Evolutionary conservation across 305 asterid genomes (phyloP).

Genomic region (Fraxinus angustifolia): DNA sequence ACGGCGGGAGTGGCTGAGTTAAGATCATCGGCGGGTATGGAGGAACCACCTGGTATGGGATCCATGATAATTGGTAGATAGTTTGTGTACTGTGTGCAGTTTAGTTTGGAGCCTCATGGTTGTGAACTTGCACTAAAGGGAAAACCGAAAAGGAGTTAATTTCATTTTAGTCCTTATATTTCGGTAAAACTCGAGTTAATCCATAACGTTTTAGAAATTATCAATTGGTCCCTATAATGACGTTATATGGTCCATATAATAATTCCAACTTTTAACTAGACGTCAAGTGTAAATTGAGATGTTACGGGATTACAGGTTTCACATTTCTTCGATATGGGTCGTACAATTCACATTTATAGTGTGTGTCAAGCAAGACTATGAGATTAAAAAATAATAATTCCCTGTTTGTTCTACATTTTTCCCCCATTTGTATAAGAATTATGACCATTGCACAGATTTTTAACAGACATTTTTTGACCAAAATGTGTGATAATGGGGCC

Average conservation of each 20-base stretch:
- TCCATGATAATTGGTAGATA: conserved; percentile 28
- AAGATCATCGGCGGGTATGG: conserved; percentile 15
- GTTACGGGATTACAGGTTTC: background rate
- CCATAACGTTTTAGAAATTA: background rate
- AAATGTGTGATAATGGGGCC: too few species aligned
- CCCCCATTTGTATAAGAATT: too few species aligned
- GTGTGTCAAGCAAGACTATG: too few species aligned
- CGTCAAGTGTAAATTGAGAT: background rate
- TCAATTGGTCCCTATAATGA: background rate
- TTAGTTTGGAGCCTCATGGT: background rate
- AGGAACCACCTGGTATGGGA: conserved; percentile 24
- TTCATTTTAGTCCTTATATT: background rate
- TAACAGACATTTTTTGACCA: too few species aligned
- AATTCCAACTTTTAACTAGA: background rate
- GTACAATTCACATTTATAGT: too few species aligned
- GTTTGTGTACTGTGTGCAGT: background rate
- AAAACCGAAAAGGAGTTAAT: background rate
- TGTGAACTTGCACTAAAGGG: background rate
- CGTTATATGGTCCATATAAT: background rate
- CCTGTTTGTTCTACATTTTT: too few species aligned
- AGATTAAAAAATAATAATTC: too few species aligned
- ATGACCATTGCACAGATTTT: too few species aligned
- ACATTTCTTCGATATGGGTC: background rate
- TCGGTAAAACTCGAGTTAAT: background rate
- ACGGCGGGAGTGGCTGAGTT: conserved; percentile 18